Evolutionary conservation across 2,329 filamentous ascomycete species (phyloP), one percentile per base, ranked within the genome.

Genomic region (Claviceps sp.): DNA sequence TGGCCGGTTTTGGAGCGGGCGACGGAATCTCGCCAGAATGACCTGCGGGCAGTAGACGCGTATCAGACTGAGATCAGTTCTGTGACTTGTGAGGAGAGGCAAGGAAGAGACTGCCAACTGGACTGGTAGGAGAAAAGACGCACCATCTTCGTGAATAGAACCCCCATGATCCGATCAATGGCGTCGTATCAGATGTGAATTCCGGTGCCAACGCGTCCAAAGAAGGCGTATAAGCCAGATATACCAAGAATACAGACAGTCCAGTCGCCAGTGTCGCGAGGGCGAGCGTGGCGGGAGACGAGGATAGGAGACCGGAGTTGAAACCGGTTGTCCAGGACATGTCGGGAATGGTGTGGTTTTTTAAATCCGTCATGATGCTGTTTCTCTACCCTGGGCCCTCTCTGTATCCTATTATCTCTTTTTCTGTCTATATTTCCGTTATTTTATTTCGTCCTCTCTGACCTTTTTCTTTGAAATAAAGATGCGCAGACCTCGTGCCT

Each of bases 1-100:
- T 55, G 38, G 2, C 55, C 55, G 5, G 50, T 56, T 24, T 30
- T 52, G 19, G 53, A 48, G 8, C 45, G 26, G 5, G 16, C 11
- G 10, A 38, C 30, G 4, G 45, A 47, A 3, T 24, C 45, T 13
- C 17, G 14, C 14, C 16, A 47, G 26, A 47, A 47, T 17, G 17
- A 17, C 41, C 41, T 43, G 4, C 14, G 14, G n/a, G 10, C 7
- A 10, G 11, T 41, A 16, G n/a, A 1, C 30, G 0, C 4, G 14
- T 40, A n/a, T 40, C 22, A 22, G 22, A 19, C 19, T 19, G 2
- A 19, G 19, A 19, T 22, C 7, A 14, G 7, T 24, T 14, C 14
- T 30, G 17, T 45, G 22, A 3, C 26, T 45, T 45, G 4, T 30
- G 24, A 16, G 7, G 2, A 7, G 5, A n/a, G 43, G 13, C n/a